phyloP scores from a whole-genome alignment of 768 basidiomycete species.

The Termitomyces sp. region DNA sequence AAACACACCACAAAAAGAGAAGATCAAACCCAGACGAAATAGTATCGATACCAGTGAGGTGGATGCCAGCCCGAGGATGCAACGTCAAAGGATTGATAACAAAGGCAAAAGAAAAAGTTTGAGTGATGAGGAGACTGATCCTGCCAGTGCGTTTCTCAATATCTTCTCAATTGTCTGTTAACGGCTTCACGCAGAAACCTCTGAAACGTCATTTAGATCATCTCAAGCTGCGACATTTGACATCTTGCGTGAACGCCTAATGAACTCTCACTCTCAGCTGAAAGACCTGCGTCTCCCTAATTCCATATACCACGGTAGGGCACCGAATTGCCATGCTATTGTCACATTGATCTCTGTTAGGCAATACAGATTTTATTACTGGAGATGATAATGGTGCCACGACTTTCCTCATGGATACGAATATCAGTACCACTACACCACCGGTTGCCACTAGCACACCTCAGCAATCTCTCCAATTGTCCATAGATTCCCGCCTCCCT shows the following conservation, averaged over 20 bases:
- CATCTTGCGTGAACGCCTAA: conserved; percentile 39
- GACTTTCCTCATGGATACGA: conserved; percentile 30
- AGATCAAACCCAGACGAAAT: conserved; percentile 38
- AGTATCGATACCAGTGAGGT: conserved; percentile 58
- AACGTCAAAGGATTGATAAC: conserved; percentile 31
- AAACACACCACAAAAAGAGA: conserved; percentile 53
- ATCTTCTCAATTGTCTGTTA: conserved; percentile 5
- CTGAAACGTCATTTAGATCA: conserved; percentile 31
- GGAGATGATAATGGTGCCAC: conserved; percentile 31
- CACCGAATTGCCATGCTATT: neutral
- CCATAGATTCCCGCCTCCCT: conserved; percentile 38
- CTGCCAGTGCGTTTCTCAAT: conserved; percentile 35
- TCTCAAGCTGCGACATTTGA: conserved; percentile 43
- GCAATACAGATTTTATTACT: conserved; percentile 1
- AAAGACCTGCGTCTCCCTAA: conserved; percentile 28
- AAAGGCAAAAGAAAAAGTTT: conserved; percentile 53
- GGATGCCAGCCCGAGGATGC: conserved; percentile 45
- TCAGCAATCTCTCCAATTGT: conserved; percentile 49
- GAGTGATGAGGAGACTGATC: conserved; percentile 62
- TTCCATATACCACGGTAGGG: conserved; percentile 30
- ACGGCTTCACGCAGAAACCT: conserved; percentile 13
- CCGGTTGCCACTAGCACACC: conserved; percentile 53
- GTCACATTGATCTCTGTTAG: neutral
- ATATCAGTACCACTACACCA: conserved; percentile 33
- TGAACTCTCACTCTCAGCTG: conserved; percentile 28